Conservation (phyloP, 1,284 basidiomycete genomes). For the Cystobasidium sp. region DNA sequence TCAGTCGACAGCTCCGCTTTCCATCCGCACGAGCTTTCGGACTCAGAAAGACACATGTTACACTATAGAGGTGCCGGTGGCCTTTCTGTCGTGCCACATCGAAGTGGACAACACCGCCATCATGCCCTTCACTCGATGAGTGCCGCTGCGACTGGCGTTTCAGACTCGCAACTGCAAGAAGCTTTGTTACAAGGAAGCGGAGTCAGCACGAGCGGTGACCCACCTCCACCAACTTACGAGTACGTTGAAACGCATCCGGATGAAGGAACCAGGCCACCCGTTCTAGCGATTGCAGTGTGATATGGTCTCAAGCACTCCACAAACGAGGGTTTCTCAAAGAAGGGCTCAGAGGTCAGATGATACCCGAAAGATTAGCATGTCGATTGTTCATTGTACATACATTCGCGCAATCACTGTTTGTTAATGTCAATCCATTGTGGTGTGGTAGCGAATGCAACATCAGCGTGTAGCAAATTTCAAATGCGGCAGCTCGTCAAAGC, state of each 20-base stretch:
- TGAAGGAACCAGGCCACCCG: not conserved
- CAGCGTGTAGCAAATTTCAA: too few relatives aligned
- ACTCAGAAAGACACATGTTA: constrained; percentile 22
- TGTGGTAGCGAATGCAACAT: too few relatives aligned
- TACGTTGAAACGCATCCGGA: constrained; percentile 18
- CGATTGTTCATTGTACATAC: too few relatives aligned
- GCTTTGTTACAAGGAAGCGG: constrained; percentile 13
- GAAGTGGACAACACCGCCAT: not conserved
- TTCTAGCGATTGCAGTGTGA: not conserved
- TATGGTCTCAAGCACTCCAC: not conserved
- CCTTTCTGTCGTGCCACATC: not conserved
- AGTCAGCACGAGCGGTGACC: not conserved
- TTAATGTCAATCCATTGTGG: too few relatives aligned
- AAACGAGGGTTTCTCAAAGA: not conserved
- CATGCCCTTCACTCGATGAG: not conserved
- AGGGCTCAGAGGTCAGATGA: not conserved
- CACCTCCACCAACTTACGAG: constrained; percentile 34
- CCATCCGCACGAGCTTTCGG: constrained; percentile 44
- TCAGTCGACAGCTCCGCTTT: constrained; percentile 31
- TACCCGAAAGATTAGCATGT: too few relatives aligned
- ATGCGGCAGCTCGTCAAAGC: too few relatives aligned
- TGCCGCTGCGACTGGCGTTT: constrained; percentile 20
- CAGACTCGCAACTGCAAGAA: constrained; percentile 13
- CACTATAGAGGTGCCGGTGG: constrained; percentile 1
- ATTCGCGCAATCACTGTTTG: too few relatives aligned